Evolutionary conservation across 2,329 filamentous ascomycete species (phyloP).

Genomic region (Anthostomella pinea): DNA sequence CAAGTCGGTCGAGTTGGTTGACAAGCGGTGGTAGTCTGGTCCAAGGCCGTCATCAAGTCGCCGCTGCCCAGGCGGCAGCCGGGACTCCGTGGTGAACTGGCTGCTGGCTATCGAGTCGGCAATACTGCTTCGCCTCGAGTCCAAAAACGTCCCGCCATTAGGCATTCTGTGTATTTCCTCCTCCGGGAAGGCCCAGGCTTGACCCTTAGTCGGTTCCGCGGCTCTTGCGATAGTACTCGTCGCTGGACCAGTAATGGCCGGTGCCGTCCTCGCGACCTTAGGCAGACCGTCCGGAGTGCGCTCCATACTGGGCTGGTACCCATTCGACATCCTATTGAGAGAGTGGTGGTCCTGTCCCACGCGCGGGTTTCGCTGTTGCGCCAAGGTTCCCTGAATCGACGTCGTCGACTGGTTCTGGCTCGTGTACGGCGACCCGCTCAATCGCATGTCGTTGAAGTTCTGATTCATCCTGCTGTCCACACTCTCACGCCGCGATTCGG

Average conservation of each 20-base stretch:
- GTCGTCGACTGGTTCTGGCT: constrained; percentile 75
- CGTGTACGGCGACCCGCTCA: constrained; percentile 70
- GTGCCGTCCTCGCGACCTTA: constrained; percentile 63
- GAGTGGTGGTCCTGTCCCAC: constrained; percentile 50
- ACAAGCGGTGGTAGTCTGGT: constrained; percentile 46
- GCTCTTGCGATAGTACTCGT: constrained; percentile 65
- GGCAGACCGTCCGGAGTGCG: constrained; percentile 51
- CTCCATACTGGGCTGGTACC: constrained; percentile 59
- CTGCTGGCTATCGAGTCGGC: constrained; percentile 77
- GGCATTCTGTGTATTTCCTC: constrained; percentile 57
- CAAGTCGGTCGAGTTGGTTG: constrained; percentile 52
- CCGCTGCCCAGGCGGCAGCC: constrained; percentile 68
- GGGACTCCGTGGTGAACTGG: constrained; percentile 73
- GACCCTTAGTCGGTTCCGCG: constrained; percentile 76
- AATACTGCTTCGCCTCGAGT: constrained; percentile 72
- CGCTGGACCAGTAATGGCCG: constrained; percentile 71
- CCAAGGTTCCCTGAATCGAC: constrained; percentile 69
- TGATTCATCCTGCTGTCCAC: constrained; percentile 77
- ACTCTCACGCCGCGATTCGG: constrained; percentile 68
- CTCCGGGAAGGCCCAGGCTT: constrained; percentile 81
- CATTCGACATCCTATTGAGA: constrained; percentile 61
- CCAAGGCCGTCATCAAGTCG: constrained; percentile 61
- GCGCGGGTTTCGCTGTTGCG: constrained; percentile 63
- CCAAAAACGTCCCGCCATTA: constrained; percentile 49
- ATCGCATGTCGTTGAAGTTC: constrained; percentile 65